These are phyloP conservation scores for Solanum lignicaule DNA, from an alignment of 257 asterid species.

Conservation along the genomic window DNA sequence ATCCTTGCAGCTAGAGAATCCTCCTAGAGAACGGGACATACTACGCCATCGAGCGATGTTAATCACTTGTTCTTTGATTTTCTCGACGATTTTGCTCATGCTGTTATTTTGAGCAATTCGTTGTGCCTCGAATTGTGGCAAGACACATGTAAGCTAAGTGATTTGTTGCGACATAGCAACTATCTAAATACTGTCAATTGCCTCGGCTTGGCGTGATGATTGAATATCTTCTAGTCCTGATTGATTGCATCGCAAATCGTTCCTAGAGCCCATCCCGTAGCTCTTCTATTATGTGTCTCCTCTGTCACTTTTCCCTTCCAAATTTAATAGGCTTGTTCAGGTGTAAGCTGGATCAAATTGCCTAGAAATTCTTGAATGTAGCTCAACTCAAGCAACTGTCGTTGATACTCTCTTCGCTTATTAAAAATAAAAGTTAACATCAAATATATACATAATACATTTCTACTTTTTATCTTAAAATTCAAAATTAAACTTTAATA, in stretches of 20 bases:
- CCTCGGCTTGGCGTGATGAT: not conserved
- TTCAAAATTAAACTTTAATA: too few relatives aligned
- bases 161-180: not conserved
- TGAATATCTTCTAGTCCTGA: not conserved
- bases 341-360: not conserved
- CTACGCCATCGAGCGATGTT: not conserved
- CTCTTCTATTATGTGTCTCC: not conserved
- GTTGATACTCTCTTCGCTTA: not conserved
- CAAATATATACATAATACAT: too few relatives aligned
- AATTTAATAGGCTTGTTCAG: not conserved
- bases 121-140: not conserved
- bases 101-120: not conserved
- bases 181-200: too few relatives aligned
- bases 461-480: too few relatives aligned
- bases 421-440: not conserved
- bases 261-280: not conserved
- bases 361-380: not conserved
- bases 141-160: not conserved
- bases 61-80: not conserved
- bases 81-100: not conserved
- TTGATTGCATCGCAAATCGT: not conserved
- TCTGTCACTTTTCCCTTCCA: not conserved
- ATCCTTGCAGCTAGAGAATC: not conserved
- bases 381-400: not conserved
- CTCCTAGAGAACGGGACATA: not conserved